Evolutionary conservation across 2,329 filamentous ascomycete genomes (phyloP).

Genomic region (Sordariomycetes sp.): DNA sequence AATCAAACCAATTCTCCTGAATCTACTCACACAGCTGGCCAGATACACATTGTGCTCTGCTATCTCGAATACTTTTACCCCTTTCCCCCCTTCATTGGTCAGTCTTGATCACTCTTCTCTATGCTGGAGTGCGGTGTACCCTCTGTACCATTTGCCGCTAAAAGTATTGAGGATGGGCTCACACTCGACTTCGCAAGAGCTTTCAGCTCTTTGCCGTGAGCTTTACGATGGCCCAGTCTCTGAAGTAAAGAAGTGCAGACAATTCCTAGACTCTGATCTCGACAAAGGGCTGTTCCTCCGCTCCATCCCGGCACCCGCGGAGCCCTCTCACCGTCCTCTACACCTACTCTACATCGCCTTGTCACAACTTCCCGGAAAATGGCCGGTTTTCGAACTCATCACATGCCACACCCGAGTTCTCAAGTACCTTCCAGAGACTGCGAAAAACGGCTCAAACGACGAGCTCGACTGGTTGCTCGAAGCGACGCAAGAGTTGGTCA

Average conservation of each 20-base stretch:
- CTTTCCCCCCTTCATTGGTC: too few relatives aligned
- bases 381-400: slow-evolving; percentile 18
- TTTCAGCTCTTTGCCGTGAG: slow-evolving; percentile 8
- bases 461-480: slow-evolving; percentile 9
- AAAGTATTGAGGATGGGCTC: neutral
- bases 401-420: slow-evolving; percentile 23
- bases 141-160: too few relatives aligned
- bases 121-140: too few relatives aligned
- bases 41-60: too few relatives aligned
- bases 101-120: too few relatives aligned
- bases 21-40: too few relatives aligned
- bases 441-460: slow-evolving; percentile 15
- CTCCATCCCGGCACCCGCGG: slow-evolving; percentile 10
- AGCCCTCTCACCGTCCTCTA: slow-evolving; percentile 13
- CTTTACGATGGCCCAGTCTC: slow-evolving; percentile 10
- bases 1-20: too few relatives aligned
- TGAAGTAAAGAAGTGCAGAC: slow-evolving; percentile 9
- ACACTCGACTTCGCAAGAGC: neutral
- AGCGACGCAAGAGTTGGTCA: slow-evolving; percentile 13
- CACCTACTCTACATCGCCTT: slow-evolving; percentile 14
- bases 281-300: slow-evolving; percentile 11
- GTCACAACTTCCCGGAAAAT: slow-evolving; percentile 14
- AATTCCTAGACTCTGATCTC: slow-evolving; percentile 4
- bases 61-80: too few relatives aligned
- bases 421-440: slow-evolving; percentile 24